A percentile compares a stretch with the other conserved stretches of the same genome.
phyloP scores from a whole-genome alignment of 169 alveolate genomes.

The Cryptosporidium meleagridis region DNA sequence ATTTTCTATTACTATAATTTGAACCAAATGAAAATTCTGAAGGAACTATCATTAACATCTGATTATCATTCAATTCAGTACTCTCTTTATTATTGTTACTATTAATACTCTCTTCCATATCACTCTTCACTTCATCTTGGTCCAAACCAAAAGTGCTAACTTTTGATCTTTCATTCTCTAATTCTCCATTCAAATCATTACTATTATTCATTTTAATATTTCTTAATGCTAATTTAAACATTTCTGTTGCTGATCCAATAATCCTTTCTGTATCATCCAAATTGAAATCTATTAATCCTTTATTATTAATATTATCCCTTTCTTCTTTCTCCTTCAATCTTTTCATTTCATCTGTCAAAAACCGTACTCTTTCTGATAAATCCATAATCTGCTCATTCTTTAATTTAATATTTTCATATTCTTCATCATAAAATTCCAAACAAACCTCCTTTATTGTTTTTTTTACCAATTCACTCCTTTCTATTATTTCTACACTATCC shows the following conservation, averaged over 20 bases:
- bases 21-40: conserved; percentile 46
- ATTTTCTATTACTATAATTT: neutral
- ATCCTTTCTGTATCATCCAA: conserved; percentile 42
- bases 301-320: neutral
- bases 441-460: neutral
- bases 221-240: conserved; percentile 45
- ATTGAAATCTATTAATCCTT: neutral
- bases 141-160: neutral
- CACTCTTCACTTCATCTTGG: neutral
- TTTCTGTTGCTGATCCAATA: conserved; percentile 64
- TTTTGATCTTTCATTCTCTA: neutral
- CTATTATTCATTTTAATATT: conserved; percentile 10
- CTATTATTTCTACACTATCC: conserved; percentile 9
- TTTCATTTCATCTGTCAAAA: conserved; percentile 28
- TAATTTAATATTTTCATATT: conserved; percentile 7
- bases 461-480: neutral
- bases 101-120: neutral
- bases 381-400: conserved; percentile 42
- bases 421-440: conserved; percentile 10
- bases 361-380: conserved; percentile 31
- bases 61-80: neutral
- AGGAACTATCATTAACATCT: neutral
- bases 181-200: too few species aligned
- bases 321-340: conserved; percentile 29
- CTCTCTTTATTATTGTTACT: neutral